phyloP scores from a whole-genome alignment of 2,329 filamentous ascomycete genomes.

The Aciculosporium take region DNA sequence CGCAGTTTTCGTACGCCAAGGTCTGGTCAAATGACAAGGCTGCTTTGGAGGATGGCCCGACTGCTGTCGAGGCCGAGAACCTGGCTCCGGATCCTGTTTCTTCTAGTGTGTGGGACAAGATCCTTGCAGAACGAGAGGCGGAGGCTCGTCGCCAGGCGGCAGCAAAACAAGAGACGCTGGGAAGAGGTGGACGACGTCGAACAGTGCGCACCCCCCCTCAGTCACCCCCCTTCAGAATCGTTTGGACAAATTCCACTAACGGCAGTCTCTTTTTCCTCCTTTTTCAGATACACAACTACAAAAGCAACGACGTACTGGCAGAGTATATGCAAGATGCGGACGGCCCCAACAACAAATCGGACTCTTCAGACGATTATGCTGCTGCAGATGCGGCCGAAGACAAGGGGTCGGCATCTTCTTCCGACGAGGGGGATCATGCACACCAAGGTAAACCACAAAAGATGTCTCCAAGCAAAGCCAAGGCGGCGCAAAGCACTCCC shows the following conservation, averaged over 20 bases:
- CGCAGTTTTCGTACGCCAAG: constrained; percentile 76
- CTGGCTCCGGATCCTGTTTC: constrained; percentile 42
- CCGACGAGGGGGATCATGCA: constrained; percentile 14
- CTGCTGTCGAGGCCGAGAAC: constrained; percentile 32
- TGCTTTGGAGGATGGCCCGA: constrained; percentile 48
- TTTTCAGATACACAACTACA: constrained; percentile 22
- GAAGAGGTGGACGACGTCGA: constrained; percentile 67
- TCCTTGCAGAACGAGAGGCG: constrained; percentile 68
- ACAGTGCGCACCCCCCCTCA: constrained; percentile 20
- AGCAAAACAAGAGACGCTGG: constrained; percentile 57
- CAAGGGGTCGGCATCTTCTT: constrained; percentile 15
- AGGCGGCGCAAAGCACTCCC: constrained; percentile 13
- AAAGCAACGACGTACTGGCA: constrained; percentile 12
- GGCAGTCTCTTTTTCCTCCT: not conserved
- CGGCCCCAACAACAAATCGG: constrained; percentile 16
- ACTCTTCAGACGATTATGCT: constrained; percentile 22
- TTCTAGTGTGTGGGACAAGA: constrained; percentile 74
- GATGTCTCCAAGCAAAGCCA: constrained; percentile 11
- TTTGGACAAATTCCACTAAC: not conserved
- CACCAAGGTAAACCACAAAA: constrained; percentile 24
- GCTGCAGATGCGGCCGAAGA: constrained; percentile 15
- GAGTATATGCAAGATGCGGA: constrained; percentile 13
- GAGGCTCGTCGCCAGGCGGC: constrained; percentile 61
- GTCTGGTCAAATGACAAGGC: constrained; percentile 81
- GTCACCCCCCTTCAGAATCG: no score